Evolutionary conservation across 345 rosid genomes (phyloP), one percentile per base, ranked within the genome.

Genomic region (Bruguiera parviflora): DNA sequence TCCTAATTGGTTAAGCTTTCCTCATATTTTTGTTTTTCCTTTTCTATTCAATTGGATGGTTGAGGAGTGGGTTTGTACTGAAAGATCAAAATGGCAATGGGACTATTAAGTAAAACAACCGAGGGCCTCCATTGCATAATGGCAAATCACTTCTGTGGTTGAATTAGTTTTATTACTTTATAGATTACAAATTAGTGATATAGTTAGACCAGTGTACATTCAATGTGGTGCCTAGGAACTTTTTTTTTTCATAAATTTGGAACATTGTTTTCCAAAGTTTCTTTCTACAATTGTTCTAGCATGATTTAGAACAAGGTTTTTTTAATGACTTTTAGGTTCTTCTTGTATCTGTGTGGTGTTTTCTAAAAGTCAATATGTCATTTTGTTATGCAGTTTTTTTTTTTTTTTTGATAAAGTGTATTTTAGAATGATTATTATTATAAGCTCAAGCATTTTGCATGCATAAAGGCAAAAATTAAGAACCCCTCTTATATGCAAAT

Each of bases 371-470:
- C 0, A 29, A 27, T 37, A 18, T 31, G 8, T 35, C 6, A 3
- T 61, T 22, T 21, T 31, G 7, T 16, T 32, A 2, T 11, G 24
- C 35, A 31, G 27, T 5, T 18, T 69, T 16, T 69, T 59, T 21
- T 32, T 47, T 3, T 3, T 18, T 6, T 32, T 21, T 15, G 46
- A 37, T 19, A 33, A 29, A 16, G 10, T 59, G 49, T 69, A 16
- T 43, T 63, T 57, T 32, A 62, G 6, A 73, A 18, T 75, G 58
- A 64, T 27, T 27, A 9, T 27, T 27, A 9, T 52, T 43, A 3
- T 11, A 43, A 43, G 19, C 49, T 43, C 49, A 13, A 43, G 49
- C 49, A 43, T 43, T 43, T 43, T 43, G 49, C 49, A 43, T 43
- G 49, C 49, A 43, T 43, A 43, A 43, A 43, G 49, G 49, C 18